Evolutionary conservation across 306 rosid genomes (phyloP), one percentile per base, ranked within the genome.

Genomic region (Castanea mollissima): DNA sequence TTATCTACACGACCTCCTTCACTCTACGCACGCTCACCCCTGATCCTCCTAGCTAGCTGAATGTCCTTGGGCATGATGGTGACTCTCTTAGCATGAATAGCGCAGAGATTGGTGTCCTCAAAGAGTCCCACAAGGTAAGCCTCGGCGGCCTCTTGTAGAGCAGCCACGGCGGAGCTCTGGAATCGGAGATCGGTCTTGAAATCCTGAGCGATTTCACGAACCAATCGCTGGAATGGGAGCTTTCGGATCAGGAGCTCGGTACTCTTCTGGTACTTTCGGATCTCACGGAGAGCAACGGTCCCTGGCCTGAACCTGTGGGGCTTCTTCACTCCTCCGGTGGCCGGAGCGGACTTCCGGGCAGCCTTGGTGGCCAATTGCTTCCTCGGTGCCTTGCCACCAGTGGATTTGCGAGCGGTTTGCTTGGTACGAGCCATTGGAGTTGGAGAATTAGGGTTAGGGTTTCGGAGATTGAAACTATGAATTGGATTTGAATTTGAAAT

Each of bases 351-450:
- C 77, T 81, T 81, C 8, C 85, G 15, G 0, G 85, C 85, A 0
- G 85, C 85, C 80, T 81, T 81, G 44, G 85, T 81, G 35, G 85
- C 85, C n/a, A 81, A 62, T 74, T 81, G 85, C 80, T 81, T 81
- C 31, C 85, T 74, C 1, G 85, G 85, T 0, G 85, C 85, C 71
- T 81, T 81, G 8, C 85, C 80, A 0, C 85, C 85, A 16, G 85
- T 81, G 77, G 85, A 81, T 3, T 81, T 81, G 25, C 85, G 81
- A 4, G 85, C 85, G 0, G 85, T 81, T 52, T 81, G 85, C 85
- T 81, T 81, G 23, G 85, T 81, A 5, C 85, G 81, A 32, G 85
- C 85, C 85, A 81, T 81, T 49, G 54, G 11, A 41, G 46, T 8
- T 52, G 12, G n/a, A 13, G 34, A 10, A 1, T 4, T 59, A 6